Conservation (phyloP, 208 protist genomes). For the Leishmania turanica region DNA sequence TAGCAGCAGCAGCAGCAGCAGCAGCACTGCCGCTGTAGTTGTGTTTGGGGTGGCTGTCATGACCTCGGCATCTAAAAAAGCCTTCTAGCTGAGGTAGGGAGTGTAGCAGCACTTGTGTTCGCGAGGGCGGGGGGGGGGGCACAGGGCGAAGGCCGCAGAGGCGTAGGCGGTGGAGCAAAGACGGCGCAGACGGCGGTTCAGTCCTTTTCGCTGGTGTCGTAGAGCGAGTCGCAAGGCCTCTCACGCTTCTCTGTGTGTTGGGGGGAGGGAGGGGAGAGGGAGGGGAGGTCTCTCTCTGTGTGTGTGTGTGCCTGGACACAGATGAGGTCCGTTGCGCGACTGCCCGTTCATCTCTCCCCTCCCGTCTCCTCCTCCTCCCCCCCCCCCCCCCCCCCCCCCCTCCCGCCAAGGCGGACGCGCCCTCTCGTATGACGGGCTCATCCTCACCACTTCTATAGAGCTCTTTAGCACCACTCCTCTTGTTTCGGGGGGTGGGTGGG, state of each 20-base stretch:
- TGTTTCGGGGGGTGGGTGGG: not conserved
- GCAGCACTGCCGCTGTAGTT: not conserved
- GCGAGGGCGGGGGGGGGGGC: no score
- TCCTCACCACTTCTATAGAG: not conserved
- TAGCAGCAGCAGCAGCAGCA: constrained; percentile 17
- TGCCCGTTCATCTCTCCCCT: not conserved
- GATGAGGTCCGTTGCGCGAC: not conserved
- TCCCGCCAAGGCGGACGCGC: not conserved
- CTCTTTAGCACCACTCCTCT: no score
- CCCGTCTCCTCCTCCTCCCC: not conserved
- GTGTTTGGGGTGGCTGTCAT: not conserved
- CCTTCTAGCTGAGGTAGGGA: not conserved
- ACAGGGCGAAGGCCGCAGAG: not conserved
- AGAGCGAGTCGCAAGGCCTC: not conserved
- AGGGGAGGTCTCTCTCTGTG: no score
- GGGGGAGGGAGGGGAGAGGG: no score
- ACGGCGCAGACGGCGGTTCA: not conserved
- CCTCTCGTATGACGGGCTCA: not conserved
- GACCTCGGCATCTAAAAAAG: not conserved
- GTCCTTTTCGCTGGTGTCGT: not conserved
- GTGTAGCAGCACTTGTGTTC: not conserved
- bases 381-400: not conserved
- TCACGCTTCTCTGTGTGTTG: not conserved
- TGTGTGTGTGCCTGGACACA: not conserved
- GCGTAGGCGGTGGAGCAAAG: not conserved